Percentiles rank a stretch among this genome's conserved stretches.
phyloP scores from a whole-genome alignment of 2,329 filamentous ascomycete species.

The Alternaria ventricosa region DNA sequence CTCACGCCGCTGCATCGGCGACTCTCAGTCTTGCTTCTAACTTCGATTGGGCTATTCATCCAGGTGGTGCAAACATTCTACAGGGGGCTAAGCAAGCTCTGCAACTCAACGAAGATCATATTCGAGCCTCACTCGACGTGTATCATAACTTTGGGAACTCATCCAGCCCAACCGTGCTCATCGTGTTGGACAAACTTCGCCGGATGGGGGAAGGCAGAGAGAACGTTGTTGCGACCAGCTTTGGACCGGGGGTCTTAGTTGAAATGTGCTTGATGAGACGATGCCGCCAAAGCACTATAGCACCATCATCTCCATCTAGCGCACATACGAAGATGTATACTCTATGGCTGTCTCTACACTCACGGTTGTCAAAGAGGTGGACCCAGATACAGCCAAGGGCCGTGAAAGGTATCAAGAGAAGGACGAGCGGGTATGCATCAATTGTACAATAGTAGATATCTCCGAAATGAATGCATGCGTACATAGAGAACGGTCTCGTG shows the following conservation, averaged over 20 bases:
- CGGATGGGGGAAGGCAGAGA: constrained; percentile 54
- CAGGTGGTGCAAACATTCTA: constrained; percentile 71
- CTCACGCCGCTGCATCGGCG: constrained; percentile 43
- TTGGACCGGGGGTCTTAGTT: constrained; percentile 72
- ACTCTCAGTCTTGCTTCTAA: constrained; percentile 54
- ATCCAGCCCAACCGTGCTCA: constrained; percentile 70
- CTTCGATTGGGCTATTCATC: constrained; percentile 78
- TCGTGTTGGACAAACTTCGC: constrained; percentile 68
- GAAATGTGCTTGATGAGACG: constrained; percentile 72
- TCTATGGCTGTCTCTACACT: background rate
- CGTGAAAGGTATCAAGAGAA: background rate
- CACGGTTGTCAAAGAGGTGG: background rate
- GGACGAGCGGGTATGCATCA: background rate
- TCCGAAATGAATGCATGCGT: background rate
- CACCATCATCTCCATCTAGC: background rate
- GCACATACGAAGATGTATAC: background rate
- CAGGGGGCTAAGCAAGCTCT: constrained; percentile 67
- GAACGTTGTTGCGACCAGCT: constrained; percentile 71
- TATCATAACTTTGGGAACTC: constrained; percentile 74
- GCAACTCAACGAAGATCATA: constrained; percentile 66
- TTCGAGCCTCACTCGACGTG: constrained; percentile 72
- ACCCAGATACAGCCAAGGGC: background rate
- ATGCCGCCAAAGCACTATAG: background rate
- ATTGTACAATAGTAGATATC: background rate
- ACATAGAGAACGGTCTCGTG: background rate